Evolutionary conservation across 257 asterid genomes (phyloP).

Genomic region (Primulina tabacum): DNA sequence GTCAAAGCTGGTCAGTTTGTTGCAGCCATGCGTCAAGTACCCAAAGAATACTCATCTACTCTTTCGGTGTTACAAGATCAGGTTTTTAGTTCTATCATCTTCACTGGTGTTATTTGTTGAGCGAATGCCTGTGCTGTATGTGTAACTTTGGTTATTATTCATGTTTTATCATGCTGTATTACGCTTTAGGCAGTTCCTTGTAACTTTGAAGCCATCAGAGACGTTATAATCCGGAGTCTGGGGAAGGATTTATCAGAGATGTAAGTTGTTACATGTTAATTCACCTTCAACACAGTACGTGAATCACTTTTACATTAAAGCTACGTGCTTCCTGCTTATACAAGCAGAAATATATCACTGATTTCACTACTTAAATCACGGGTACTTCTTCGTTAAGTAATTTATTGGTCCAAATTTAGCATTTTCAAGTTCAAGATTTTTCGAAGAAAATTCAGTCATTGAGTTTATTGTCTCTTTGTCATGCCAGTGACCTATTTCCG

Average conservation of each 20-base stretch:
- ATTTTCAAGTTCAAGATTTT: slow-evolving; percentile 5
- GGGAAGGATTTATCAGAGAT: slow-evolving; percentile 68
- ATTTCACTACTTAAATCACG: not conserved
- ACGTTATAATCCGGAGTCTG: slow-evolving; percentile 54
- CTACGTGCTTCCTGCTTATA: not conserved
- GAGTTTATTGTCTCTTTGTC: not conserved
- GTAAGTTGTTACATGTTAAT: slow-evolving; percentile 44
- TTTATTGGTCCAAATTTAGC: not conserved
- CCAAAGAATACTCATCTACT: slow-evolving; percentile 79
- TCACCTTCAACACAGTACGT: slow-evolving; percentile 10
- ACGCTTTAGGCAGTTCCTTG: slow-evolving; percentile 77
- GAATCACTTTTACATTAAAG: slow-evolving; percentile 1
- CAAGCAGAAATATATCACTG: slow-evolving; percentile 3
- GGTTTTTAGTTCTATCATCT: slow-evolving; percentile 35
- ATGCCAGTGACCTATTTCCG: not conserved
- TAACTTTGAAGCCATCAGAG: slow-evolving; percentile 61
- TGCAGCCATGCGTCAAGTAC: slow-evolving; percentile 79
- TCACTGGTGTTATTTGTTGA: slow-evolving; percentile 5
- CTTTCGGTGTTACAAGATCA: slow-evolving; percentile 89
- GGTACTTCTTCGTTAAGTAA: not conserved
- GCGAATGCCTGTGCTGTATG: slow-evolving; percentile 7
- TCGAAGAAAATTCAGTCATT: not conserved
- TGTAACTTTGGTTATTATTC: slow-evolving; percentile 10
- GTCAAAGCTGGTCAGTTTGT: slow-evolving; percentile 96
- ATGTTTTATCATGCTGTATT: slow-evolving; percentile 22